Conservation (phyloP, 805 yeast genomes). For the Danielia oregonensis region DNA sequence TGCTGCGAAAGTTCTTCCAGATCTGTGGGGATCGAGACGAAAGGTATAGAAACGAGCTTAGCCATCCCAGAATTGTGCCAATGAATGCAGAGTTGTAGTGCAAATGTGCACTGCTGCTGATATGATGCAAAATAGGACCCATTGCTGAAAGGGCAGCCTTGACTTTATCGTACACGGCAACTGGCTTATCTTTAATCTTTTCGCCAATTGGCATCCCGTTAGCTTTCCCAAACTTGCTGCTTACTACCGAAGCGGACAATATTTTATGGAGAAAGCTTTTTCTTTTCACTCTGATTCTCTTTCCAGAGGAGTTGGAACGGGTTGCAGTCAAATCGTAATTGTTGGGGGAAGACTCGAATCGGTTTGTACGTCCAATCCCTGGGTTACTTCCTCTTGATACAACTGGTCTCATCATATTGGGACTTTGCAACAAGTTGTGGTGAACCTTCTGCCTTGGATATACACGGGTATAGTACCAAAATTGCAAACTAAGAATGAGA, state of each 20-base stretch:
- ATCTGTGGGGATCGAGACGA: constrained; percentile 36
- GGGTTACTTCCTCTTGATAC: constrained; percentile 8
- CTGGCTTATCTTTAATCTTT: background rate
- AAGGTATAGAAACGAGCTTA: constrained; percentile 28
- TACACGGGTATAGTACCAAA: constrained; percentile 17
- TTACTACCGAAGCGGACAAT: constrained; percentile 12
- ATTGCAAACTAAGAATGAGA: constrained; percentile 14
- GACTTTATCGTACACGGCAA: background rate
- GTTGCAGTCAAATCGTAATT: constrained; percentile 2
- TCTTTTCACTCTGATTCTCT: constrained; percentile 4
- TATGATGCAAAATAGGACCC: background rate
- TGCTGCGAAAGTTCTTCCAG: constrained; percentile 22
- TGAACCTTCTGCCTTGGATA: constrained; percentile 32
- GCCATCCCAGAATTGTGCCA: constrained; percentile 33
- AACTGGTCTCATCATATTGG: constrained; percentile 28
- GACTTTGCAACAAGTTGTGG: constrained; percentile 36
- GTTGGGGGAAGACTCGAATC: constrained; percentile 17
- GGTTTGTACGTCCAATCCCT: constrained; percentile 14
- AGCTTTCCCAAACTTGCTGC: constrained; percentile 13
- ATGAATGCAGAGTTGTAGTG: constrained; percentile 10
- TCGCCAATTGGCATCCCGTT: constrained; percentile 2
- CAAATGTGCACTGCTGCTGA: background rate
- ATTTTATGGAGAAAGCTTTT: constrained; percentile 9
- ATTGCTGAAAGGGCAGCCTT: background rate
- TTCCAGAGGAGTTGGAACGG: constrained; percentile 7